Percentiles rank a stretch among this genome's conserved stretches.
phyloP scores from a whole-genome alignment of 1,139 yeast species.

The Pichia inconspicua region DNA sequence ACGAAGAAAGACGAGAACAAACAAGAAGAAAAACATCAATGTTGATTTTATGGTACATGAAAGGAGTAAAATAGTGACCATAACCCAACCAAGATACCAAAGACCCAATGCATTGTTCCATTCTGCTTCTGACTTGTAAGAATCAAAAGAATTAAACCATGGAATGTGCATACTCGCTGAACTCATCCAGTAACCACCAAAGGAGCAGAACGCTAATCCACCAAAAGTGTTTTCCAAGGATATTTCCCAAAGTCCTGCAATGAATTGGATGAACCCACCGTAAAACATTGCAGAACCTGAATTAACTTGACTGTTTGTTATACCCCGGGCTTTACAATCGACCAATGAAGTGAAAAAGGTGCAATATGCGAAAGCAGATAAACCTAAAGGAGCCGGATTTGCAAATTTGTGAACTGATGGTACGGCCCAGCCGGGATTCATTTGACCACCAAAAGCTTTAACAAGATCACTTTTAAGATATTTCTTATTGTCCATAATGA shows the following conservation, averaged over 20 bases:
- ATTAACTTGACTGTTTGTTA: slow-evolving; percentile 44
- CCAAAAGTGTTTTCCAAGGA: slow-evolving; percentile 82
- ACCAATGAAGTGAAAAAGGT: slow-evolving; percentile 71
- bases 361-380: slow-evolving; percentile 76
- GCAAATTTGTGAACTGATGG: slow-evolving; percentile 69
- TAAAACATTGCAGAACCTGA: slow-evolving; percentile 76
- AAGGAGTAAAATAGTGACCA: slow-evolving; percentile 62
- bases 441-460: slow-evolving; percentile 64
- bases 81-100: slow-evolving; percentile 68
- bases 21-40: slow-evolving; percentile 60
- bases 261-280: slow-evolving; percentile 71
- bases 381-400: slow-evolving; percentile 85
- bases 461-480: slow-evolving; percentile 54
- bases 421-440: slow-evolving; percentile 55
- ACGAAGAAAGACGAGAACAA: slow-evolving; percentile 55
- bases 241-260: slow-evolving; percentile 71
- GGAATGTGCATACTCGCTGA: slow-evolving; percentile 61
- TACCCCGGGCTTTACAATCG: slow-evolving; percentile 53
- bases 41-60: slow-evolving; percentile 72
- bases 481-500: slow-evolving; percentile 64
- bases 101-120: slow-evolving; percentile 60
- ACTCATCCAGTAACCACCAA: slow-evolving; percentile 85
- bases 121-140: slow-evolving; percentile 31
- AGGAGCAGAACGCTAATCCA: slow-evolving; percentile 75
- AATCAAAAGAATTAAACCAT: slow-evolving; percentile 61